Conservation (phyloP, 257 asterid genomes). For the Nicotiana undulata region DNA sequence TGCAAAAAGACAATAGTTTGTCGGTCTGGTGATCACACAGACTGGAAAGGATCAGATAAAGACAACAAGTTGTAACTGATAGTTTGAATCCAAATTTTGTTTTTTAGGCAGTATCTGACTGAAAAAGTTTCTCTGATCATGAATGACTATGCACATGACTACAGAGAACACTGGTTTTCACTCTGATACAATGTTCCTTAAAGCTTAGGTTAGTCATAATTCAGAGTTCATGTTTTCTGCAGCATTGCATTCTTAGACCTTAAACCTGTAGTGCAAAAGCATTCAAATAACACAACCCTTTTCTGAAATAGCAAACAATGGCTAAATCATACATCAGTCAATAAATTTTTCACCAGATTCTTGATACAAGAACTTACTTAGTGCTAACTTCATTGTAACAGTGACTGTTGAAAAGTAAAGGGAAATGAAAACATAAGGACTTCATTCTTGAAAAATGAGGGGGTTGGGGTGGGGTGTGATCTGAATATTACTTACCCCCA, state of each 20-base stretch:
- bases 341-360: neutral
- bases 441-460: neutral
- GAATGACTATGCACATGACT: neutral
- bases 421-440: neutral
- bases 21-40: neutral
- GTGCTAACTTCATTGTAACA: neutral
- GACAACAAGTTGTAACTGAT: neutral
- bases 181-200: neutral
- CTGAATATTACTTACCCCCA: no score
- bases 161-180: neutral
- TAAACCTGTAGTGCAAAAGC: neutral
- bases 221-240: neutral
- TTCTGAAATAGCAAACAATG: neutral
- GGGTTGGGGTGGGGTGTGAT: no score
- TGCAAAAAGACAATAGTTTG: neutral
- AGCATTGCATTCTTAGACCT: neutral
- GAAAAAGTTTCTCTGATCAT: neutral
- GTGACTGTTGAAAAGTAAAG: neutral
- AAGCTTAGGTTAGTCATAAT: neutral
- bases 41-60: neutral
- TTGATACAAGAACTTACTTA: neutral
- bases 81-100: neutral
- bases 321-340: neutral
- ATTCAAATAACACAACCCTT: neutral
- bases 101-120: neutral